Percentiles rank a stretch among this genome's conserved stretches.
Evolutionary conservation across 2,329 filamentous ascomycete species (phyloP).

Genomic region (Exophiala xenobiotica): DNA sequence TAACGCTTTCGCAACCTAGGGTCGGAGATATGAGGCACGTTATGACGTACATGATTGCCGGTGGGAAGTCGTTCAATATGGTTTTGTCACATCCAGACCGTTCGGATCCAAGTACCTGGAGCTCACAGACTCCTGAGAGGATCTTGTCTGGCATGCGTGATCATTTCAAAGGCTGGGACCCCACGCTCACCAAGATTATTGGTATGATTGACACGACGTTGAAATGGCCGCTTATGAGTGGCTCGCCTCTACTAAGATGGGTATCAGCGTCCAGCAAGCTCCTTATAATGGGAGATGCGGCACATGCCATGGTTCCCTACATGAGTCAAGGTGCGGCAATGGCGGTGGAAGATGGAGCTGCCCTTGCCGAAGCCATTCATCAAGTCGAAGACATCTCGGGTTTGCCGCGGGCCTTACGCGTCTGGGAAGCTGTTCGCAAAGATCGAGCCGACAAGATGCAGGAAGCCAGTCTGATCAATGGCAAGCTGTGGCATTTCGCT

Average conservation of each 20-base stretch:
- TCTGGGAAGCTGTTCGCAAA: constrained; percentile 42
- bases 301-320: constrained; percentile 48
- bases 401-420: constrained; percentile 35
- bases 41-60: constrained; percentile 35
- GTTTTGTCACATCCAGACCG: constrained; percentile 46
- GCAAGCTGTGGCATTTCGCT: constrained; percentile 49
- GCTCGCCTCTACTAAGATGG: constrained; percentile 34
- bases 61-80: constrained; percentile 48
- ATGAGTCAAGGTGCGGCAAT: constrained; percentile 47
- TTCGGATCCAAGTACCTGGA: constrained; percentile 37
- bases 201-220: constrained; percentile 36
- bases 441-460: constrained; percentile 42
- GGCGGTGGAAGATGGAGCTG: constrained; percentile 46
- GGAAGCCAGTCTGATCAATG: constrained; percentile 48
- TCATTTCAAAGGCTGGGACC: constrained; percentile 26
- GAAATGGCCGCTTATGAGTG: constrained; percentile 37
- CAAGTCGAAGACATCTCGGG: constrained; percentile 24
- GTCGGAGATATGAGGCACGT: constrained; percentile 33
- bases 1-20: constrained; percentile 8
- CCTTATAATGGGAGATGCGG: constrained; percentile 44
- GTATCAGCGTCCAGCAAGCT: constrained; percentile 34
- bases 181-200: constrained; percentile 40
- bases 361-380: constrained; percentile 33
- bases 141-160: constrained; percentile 35
- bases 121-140: constrained; percentile 30